phyloP scores from a whole-genome alignment of 768 basidiomycete genomes.

The Chalciporus sphaerocephalus region DNA sequence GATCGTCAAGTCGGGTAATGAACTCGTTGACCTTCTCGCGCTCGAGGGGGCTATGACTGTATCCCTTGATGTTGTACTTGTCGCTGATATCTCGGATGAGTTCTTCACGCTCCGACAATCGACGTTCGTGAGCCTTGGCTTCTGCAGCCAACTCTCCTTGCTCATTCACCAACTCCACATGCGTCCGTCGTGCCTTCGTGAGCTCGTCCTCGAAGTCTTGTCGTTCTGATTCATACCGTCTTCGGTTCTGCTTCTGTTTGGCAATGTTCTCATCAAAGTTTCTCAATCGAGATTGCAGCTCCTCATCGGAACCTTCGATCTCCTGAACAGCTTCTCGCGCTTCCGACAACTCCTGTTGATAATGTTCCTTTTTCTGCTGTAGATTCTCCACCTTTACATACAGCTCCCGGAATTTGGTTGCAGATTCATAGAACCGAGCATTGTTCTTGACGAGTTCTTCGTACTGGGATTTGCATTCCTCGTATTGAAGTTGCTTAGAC shows the following conservation, averaged over 20 bases:
- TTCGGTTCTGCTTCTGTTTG: conserved; percentile 46
- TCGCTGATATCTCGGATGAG: conserved; percentile 66
- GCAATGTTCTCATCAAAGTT: conserved; percentile 59
- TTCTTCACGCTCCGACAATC: conserved; percentile 66
- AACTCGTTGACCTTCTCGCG: conserved; percentile 73
- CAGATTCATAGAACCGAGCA: conserved; percentile 73
- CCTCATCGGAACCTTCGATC: conserved; percentile 66
- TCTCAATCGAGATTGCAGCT: conserved; percentile 52
- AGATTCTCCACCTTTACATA: conserved; percentile 67
- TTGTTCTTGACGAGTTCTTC: conserved; percentile 67
- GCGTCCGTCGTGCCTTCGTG: conserved; percentile 41
- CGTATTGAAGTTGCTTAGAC: conserved; percentile 68
- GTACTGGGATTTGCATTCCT: conserved; percentile 62
- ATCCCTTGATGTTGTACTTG: conserved; percentile 70
- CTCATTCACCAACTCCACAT: conserved; percentile 52
- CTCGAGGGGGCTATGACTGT: conserved; percentile 63
- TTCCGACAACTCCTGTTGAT: conserved; percentile 58
- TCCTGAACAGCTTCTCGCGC: conserved; percentile 63
- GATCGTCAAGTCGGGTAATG: conserved; percentile 55
- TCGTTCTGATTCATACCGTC: conserved; percentile 45
- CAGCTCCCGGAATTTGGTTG: conserved; percentile 81
- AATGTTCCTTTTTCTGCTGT: conserved; percentile 55
- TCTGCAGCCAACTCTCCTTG: conserved; percentile 72
- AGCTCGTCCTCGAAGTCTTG: conserved; percentile 65
- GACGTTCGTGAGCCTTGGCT: conserved; percentile 69